Conservation (phyloP, 306 rosid species). For the Astragalus membranaceus region DNA sequence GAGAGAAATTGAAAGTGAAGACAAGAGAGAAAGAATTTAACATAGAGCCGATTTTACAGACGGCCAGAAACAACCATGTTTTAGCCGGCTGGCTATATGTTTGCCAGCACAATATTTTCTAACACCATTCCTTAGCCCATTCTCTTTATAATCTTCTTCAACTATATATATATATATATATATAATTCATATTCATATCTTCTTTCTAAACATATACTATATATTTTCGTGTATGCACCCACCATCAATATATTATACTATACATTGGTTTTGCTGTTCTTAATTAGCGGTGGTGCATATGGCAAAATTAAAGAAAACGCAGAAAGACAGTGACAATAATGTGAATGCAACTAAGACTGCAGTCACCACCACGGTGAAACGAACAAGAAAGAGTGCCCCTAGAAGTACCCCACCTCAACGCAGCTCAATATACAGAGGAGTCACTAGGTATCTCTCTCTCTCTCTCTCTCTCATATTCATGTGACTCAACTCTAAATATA, state of each 20-base stretch:
- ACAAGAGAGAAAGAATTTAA: constrained; percentile 19
- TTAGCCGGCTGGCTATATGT: constrained; percentile 26
- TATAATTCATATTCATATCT: too few species aligned
- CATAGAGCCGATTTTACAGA: constrained; percentile 30
- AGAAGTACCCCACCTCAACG: constrained; percentile 67
- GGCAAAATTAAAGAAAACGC: constrained; percentile 40
- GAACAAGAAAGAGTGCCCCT: constrained; percentile 62
- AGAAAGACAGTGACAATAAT: constrained; percentile 26
- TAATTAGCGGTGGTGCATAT: constrained; percentile 7
- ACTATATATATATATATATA: too few species aligned
- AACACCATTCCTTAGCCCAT: constrained; percentile 15
- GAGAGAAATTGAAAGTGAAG: constrained; percentile 6
- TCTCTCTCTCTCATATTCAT: too few species aligned
- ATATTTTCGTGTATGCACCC: too few species aligned
- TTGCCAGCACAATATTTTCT: constrained; percentile 25
- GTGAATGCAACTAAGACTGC: neutral
- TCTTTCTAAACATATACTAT: too few species aligned
- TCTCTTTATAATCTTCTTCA: neutral
- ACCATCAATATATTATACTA: too few species aligned
- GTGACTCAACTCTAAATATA: too few species aligned
- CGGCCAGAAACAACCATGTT: constrained; percentile 37
- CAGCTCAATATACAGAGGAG: constrained; percentile 77
- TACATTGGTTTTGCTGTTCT: too few species aligned
- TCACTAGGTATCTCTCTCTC: too few species aligned
- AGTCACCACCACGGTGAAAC: constrained; percentile 40